Percentiles rank a stretch among this genome's conserved stretches.
Evolutionary conservation across 352 stramenopile genomes (phyloP).

Genomic region (Globisporangium nagaii): DNA sequence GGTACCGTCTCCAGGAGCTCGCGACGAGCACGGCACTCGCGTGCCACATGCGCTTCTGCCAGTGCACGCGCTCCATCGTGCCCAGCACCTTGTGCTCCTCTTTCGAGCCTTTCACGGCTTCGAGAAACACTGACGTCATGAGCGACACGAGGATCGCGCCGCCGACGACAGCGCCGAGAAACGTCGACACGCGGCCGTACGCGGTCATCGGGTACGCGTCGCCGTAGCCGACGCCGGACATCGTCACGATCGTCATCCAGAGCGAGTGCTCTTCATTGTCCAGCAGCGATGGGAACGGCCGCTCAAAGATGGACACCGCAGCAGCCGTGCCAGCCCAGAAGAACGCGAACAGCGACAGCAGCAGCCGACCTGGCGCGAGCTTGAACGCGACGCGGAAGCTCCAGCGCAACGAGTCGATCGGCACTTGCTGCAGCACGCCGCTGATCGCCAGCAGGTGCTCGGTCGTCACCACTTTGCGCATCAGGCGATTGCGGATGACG

Average conservation of each 20-base stretch:
- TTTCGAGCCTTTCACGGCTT: constrained; percentile 53
- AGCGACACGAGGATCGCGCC: constrained; percentile 48
- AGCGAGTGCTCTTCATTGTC: constrained; percentile 54
- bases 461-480: constrained; percentile 26
- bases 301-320: constrained; percentile 51
- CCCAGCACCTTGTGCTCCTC: constrained; percentile 42
- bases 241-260: constrained; percentile 62
- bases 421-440: constrained; percentile 19
- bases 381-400: constrained; percentile 48
- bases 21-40: constrained; percentile 29
- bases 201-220: constrained; percentile 51
- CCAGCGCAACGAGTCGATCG: constrained; percentile 47
- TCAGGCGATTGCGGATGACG: constrained; percentile 42
- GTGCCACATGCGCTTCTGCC: constrained; percentile 25
- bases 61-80: constrained; percentile 36
- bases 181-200: constrained; percentile 33
- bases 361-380: constrained; percentile 27
- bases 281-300: constrained; percentile 47
- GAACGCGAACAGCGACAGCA: constrained; percentile 37
- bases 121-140: constrained; percentile 61
- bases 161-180: constrained; percentile 46
- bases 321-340: constrained; percentile 46
- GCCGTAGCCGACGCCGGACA: constrained; percentile 54
- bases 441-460: constrained; percentile 22
- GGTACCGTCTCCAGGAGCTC: constrained; percentile 26